Evolutionary conservation across 768 basidiomycete species (phyloP), one percentile per base, ranked within the genome.

Genomic region (Epithele typhae): DNA sequence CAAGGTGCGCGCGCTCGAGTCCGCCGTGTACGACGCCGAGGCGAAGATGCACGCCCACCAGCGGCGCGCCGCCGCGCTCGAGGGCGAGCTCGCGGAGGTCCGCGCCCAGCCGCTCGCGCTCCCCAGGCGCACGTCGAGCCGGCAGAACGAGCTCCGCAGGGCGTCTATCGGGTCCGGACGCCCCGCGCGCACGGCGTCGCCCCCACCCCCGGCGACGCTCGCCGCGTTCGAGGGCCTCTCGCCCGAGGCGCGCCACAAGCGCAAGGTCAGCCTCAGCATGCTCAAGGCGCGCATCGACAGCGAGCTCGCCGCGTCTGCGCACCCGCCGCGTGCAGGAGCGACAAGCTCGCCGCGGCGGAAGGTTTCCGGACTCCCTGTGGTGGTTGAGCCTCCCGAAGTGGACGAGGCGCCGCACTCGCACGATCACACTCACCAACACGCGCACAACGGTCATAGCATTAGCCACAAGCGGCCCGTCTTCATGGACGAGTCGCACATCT

Each of bases 271-370:
- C 65, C 65, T 93, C 55, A 81, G 84, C 64, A 93, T 94, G 87
- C 78, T 94, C 41, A 92, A 91, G 60, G 90, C 88, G 18, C 81
- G 91, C 36, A 93, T 93, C 56, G 87, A 92, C 50, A 85, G 87
- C 61, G 91, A 93, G 64, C 68, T 75, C 17, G 79, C 75, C 14
- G 66, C 66, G 9, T 50, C 67, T 14, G 35, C 35, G 8, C 35
- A 36, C 2, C 67, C 74, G 3, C 79, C 79, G 17, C 70, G 81
- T 40, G 70, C 33, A 25, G 27, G 39, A 25, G n/a, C 30, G 34
- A 36, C 23, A 25, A 14, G 74, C 12, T 83, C 82, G 30, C 75
- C 75, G 23, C 74, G 71, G 25, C 34, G 25, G 23, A 57, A 49
- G 22, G 56, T 56, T 0, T 53, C 60, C 15, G 50, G 40, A 56